Evolutionary conservation across 306 rosid genomes (phyloP), one percentile per base, ranked within the genome.

Genomic region (Chamaecrista fasciculata): DNA sequence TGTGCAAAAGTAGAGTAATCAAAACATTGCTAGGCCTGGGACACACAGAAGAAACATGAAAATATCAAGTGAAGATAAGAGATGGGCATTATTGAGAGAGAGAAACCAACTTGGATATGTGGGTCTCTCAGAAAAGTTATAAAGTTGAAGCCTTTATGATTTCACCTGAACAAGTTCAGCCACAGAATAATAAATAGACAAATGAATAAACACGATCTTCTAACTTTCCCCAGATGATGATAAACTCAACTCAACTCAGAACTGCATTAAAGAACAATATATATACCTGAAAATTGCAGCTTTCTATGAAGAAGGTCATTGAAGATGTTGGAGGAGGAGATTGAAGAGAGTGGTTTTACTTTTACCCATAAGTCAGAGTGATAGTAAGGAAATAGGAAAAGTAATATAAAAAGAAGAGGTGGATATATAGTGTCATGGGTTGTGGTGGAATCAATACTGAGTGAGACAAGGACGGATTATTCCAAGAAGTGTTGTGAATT

Each of bases 231-330:
- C 33, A 36, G 46, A 11, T 34, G 69, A 43, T 36, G 55, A 57
- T 8, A 57, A 9, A 40, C 34, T 36, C 18, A 36, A 39, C 33
- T 28, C 33, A 28, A 47, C 72, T 63, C 62, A 56, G 61, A 64
- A 64, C 72, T 53, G 43, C 25, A 57, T 28, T 65, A 48, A 57
- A 72, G 53, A 4, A 19, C 4, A 2, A 28, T 28, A 28, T 28
- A 28, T 28, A n/a, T 62, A 84, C 84, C 84, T 73, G 84, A 75
- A 58, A 78, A 75, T 70, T 57, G 80, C 26, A 82, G 75, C 47
- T 66, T 77, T 79, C 72, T 82, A 11, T 64, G 80, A 71, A 23
- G 90, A 69, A 75, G 76, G 76, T 90, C 91, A 90, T 82, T 77
- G 88, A 80, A 70, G 73, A 79, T 53, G 31, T 75, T 67, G 76